Evolutionary conservation across 176 grass and related monocot species (phyloP).

Genomic region (Phragmites australis): DNA sequence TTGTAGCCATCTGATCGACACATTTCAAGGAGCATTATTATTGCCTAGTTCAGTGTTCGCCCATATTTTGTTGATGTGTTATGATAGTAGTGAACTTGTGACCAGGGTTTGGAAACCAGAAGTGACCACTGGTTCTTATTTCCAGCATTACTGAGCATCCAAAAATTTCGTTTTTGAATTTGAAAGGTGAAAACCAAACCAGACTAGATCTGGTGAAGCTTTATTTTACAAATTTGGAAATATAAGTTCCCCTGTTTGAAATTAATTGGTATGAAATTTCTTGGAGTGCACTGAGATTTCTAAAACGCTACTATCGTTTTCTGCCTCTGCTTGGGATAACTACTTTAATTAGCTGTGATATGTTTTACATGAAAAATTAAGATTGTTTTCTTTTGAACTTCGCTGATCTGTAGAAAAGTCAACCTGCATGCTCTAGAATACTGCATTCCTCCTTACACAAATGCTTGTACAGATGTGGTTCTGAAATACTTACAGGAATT

Average conservation of each 20-base stretch:
- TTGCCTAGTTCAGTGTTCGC: not conserved
- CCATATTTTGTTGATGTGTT: not conserved
- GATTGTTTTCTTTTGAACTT: not conserved
- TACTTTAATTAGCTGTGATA: slow-evolving; percentile 4
- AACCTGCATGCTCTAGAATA: slow-evolving; percentile 5
- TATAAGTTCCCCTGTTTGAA: not conserved
- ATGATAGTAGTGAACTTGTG: slow-evolving; percentile 10
- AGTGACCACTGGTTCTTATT: not conserved
- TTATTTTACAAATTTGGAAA: not conserved
- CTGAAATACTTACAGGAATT: slow-evolving; percentile 1
- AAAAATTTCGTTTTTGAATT: not conserved
- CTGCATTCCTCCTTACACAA: slow-evolving; percentile 9
- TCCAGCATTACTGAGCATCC: not conserved
- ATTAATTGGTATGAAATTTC: not conserved
- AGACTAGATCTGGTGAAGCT: not conserved
- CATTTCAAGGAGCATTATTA: not conserved
- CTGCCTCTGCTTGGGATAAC: not conserved
- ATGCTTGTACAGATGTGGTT: slow-evolving; percentile 28
- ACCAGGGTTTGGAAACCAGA: not conserved
- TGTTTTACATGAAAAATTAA: slow-evolving; percentile 5
- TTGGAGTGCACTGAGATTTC: not conserved
- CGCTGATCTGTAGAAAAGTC: not conserved
- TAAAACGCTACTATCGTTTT: not conserved
- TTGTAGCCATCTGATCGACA: not conserved
- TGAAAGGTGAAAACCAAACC: not conserved